A percentile compares a stretch with the other conserved stretches of the same genome.
Conservation (phyloP, 139 green algal genomes). For the Zygnema circumcarinatum region DNA sequence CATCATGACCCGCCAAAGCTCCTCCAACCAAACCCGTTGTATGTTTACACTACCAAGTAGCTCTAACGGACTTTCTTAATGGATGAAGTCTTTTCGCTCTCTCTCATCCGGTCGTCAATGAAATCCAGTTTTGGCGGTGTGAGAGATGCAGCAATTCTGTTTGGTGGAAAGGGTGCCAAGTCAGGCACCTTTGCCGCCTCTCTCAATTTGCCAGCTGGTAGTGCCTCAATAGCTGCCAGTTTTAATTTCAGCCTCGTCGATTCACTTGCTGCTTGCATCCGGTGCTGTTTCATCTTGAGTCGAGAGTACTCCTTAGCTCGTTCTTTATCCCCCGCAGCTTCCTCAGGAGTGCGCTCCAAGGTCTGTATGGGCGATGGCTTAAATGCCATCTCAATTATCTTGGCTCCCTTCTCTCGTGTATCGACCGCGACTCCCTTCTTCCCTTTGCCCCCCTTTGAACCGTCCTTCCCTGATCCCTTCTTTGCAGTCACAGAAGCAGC, state of each 20-base stretch:
- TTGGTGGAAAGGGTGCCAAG: conserved; percentile 27
- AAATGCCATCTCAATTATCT: background rate
- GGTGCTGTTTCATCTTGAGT: conserved; percentile 32
- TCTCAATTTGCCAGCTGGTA: conserved; percentile 27
- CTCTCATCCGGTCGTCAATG: conserved; percentile 4
- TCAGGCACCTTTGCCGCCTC: conserved; percentile 22
- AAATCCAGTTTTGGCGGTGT: conserved; percentile 16
- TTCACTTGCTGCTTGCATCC: background rate
- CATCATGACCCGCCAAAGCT: too few species aligned
- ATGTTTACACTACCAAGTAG: too few species aligned
- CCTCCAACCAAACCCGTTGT: too few species aligned
- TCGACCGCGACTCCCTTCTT: background rate
- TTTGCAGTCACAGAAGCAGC: background rate
- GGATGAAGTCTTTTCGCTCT: background rate
- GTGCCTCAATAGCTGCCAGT: conserved; percentile 37
- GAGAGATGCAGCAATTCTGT: conserved; percentile 10
- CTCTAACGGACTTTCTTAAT: background rate
- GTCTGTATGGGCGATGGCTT: background rate
- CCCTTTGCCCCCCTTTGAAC: background rate
- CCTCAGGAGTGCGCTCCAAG: background rate
- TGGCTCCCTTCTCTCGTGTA: background rate
- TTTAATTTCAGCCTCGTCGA: conserved; percentile 33
- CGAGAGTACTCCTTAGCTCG: conserved; percentile 47
- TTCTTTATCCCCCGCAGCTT: background rate
- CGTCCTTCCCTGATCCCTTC: background rate